These are phyloP conservation scores for Sporisorium graminicola DNA, from an alignment of 1,284 basidiomycete genomes.

Conservation along the genomic window DNA sequence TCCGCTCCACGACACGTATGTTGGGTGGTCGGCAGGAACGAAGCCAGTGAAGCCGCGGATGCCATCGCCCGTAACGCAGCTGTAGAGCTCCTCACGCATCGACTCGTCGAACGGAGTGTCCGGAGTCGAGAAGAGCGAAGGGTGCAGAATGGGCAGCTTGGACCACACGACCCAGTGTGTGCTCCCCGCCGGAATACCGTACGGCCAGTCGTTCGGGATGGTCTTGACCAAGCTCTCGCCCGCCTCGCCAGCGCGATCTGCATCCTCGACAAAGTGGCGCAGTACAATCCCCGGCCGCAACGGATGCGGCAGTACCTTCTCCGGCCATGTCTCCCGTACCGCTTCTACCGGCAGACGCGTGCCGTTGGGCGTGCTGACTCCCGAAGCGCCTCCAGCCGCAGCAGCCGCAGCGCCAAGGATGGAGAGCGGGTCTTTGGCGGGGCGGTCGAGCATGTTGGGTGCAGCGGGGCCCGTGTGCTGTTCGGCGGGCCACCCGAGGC, in stretches of 20 bases:
- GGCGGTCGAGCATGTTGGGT: conserved; percentile 42
- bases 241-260: conserved; percentile 4
- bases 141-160: conserved; percentile 44
- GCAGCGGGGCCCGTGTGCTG: neutral
- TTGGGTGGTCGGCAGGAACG: conserved; percentile 7
- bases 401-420: conserved; percentile 5
- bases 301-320: conserved; percentile 37
- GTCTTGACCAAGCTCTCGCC: conserved; percentile 31
- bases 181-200: conserved; percentile 53
- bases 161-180: conserved; percentile 61
- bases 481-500: conserved; percentile 52
- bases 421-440: conserved; percentile 16
- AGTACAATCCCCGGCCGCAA: neutral
- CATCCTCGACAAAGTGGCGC: conserved; percentile 40
- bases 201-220: conserved; percentile 64
- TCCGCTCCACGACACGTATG: conserved; percentile 2
- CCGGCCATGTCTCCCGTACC: conserved; percentile 39
- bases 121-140: conserved; percentile 30
- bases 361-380: conserved; percentile 25
- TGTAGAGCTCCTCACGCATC: conserved; percentile 35
- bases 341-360: conserved; percentile 17
- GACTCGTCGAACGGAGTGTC: conserved; percentile 32
- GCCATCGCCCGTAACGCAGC: conserved; percentile 53
- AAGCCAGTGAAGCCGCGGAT: conserved; percentile 54
- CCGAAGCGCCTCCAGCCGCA: conserved; percentile 13